These are phyloP conservation scores for Anisodus tanguticus DNA, from an alignment of 257 asterid species.

Conservation along the genomic window DNA sequence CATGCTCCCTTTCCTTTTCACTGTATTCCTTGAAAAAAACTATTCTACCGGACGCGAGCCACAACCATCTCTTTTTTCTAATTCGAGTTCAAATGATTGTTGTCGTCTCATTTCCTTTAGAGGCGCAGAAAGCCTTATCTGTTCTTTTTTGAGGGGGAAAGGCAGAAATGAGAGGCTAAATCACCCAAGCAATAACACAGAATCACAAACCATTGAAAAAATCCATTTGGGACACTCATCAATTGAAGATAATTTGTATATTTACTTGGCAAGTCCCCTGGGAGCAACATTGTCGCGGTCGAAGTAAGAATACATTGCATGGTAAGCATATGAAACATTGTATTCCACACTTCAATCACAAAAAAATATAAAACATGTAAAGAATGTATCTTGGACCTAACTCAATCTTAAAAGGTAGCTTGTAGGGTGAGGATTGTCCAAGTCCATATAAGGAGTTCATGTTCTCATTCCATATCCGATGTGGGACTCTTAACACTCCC, in stretches of 20 bases:
- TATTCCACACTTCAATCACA: conserved; percentile 59
- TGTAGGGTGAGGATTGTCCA: too few relatives aligned
- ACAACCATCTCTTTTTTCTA: too few relatives aligned
- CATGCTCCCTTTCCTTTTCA: conserved; percentile 62
- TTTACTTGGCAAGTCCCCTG: conserved; percentile 65
- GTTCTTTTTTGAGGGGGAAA: too few relatives aligned
- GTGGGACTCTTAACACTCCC: too few relatives aligned
- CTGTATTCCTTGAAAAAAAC: conserved; percentile 62
- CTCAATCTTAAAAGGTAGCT: too few relatives aligned
- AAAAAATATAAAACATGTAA: background rate
- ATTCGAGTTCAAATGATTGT: too few relatives aligned
- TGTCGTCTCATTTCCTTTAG: too few relatives aligned
- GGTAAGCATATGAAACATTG: conserved; percentile 65
- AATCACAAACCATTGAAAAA: background rate
- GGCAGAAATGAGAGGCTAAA: conserved; percentile 30
- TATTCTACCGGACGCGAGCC: too few relatives aligned
- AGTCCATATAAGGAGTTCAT: too few relatives aligned
- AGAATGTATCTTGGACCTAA: too few relatives aligned
- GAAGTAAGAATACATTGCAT: conserved; percentile 68
- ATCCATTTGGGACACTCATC: background rate
- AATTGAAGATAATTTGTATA: background rate
- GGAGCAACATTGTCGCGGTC: conserved; percentile 72
- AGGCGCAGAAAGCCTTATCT: too few relatives aligned
- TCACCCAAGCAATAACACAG: background rate
- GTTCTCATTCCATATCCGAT: too few relatives aligned